These are phyloP conservation scores for Periconia macrospinosa DNA, from an alignment of 2,329 filamentous ascomycete species.

Conservation along the genomic window DNA sequence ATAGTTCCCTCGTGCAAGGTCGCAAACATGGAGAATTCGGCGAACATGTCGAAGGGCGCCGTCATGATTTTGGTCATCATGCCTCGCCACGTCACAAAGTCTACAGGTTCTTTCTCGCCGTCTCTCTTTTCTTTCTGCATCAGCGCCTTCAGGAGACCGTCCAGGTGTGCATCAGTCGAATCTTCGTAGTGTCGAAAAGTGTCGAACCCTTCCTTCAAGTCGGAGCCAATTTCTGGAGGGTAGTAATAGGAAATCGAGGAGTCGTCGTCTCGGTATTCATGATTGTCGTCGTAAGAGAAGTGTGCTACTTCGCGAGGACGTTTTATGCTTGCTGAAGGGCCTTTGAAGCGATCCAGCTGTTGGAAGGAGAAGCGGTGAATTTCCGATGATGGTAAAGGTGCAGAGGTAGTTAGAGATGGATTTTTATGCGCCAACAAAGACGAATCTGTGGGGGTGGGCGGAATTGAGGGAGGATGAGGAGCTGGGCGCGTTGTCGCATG, in stretches of 20 bases:
- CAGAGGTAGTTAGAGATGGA: neutral
- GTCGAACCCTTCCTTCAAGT: conserved; percentile 80
- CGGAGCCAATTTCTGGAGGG: conserved; percentile 68
- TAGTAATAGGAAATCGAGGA: conserved; percentile 89
- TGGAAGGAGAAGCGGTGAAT: conserved; percentile 31
- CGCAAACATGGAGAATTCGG: conserved; percentile 92
- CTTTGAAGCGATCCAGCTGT: conserved; percentile 36
- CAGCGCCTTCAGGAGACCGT: conserved; percentile 78
- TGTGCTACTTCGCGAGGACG: conserved; percentile 76
- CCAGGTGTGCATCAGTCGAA: conserved; percentile 80
- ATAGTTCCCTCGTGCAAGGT: conserved; percentile 78
- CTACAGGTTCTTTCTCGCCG: conserved; percentile 68
- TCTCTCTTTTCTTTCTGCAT: conserved; percentile 70
- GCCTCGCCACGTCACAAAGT: conserved; percentile 90
- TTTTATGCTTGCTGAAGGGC: conserved; percentile 37
- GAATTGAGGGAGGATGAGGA: conserved; percentile 5
- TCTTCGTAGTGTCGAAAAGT: conserved; percentile 83
- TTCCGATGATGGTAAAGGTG: neutral
- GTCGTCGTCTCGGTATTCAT: conserved; percentile 73
- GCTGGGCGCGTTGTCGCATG: conserved; percentile 34
- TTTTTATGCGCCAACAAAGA: neutral
- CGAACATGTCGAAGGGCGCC: conserved; percentile 76
- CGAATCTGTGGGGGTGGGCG: neutral
- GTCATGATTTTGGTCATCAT: conserved; percentile 99
- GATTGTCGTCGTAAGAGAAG: conserved; percentile 90